These are phyloP conservation scores for Tolypocladium pustulatum DNA, from an alignment of 2,329 filamentous ascomycete genomes.

Conservation along the genomic window DNA sequence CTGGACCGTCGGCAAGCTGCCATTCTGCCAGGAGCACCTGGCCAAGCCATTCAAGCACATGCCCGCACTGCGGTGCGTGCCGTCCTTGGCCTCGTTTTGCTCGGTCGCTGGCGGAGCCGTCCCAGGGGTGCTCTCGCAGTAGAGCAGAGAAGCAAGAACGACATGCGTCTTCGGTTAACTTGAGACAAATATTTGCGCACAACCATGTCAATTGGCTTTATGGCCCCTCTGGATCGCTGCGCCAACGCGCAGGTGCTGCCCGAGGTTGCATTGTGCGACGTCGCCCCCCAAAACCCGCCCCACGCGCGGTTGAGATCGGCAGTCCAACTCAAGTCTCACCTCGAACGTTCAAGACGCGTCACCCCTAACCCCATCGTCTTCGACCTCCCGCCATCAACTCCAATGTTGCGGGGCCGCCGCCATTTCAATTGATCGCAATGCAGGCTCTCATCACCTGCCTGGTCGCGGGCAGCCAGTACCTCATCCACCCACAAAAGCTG, in stretches of 20 bases:
- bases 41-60: conserved; percentile 53
- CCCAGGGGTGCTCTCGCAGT: background rate
- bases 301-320: background rate
- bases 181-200: background rate
- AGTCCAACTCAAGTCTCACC: background rate
- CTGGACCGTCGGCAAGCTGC: conserved; percentile 59
- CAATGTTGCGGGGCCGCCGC: background rate
- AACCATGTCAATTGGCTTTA: background rate
- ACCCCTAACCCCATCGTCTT: background rate
- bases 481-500: conserved; percentile 27
- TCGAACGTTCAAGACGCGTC: background rate
- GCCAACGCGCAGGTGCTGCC: background rate
- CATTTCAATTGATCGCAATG: conserved; percentile 6
- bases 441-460: conserved; percentile 24
- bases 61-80: conserved; percentile 25
- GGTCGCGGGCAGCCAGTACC: conserved; percentile 26
- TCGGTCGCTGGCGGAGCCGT: background rate
- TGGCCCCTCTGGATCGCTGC: background rate
- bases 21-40: conserved; percentile 57
- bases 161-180: background rate
- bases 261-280: background rate
- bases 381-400: too few species aligned
- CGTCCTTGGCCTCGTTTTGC: background rate
- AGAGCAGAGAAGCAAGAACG: background rate
- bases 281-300: background rate